Evolutionary conservation across 192 early-diverging fungal genomes (phyloP).

Genomic region (Kappamyces sp.): DNA sequence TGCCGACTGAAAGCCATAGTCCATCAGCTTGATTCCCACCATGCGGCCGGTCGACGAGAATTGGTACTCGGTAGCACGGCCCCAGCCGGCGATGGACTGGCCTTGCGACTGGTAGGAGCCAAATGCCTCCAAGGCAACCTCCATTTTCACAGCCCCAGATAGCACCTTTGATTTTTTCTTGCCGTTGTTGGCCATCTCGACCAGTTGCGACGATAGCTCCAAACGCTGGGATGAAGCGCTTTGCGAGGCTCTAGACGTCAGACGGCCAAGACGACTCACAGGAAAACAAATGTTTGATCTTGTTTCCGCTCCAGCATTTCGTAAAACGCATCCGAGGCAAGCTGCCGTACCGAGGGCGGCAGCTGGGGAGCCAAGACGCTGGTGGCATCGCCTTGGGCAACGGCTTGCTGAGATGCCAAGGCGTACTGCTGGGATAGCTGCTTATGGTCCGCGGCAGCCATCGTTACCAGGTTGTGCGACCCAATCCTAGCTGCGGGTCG

Average conservation of each 20-base stretch:
- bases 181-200: conserved; percentile 63
- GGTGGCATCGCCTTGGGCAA: conserved; percentile 12
- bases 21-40: conserved; percentile 69
- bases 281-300: conserved; percentile 87
- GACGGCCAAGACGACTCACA: conserved; percentile 49
- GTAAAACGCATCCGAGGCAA: conserved; percentile 64
- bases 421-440: background rate
- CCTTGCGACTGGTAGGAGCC: conserved; percentile 60
- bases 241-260: conserved; percentile 47
- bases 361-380: conserved; percentile 37
- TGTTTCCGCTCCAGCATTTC: conserved; percentile 86
- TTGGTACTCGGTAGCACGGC: conserved; percentile 84
- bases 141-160: conserved; percentile 63
- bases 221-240: conserved; percentile 60
- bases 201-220: conserved; percentile 66
- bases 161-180: conserved; percentile 73
- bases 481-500: conserved; percentile 10
- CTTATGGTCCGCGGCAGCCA: conserved; percentile 2
- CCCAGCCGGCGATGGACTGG: conserved; percentile 71
- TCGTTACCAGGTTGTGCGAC: conserved; percentile 6
- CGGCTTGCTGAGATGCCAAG: conserved; percentile 3
- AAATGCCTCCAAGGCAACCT: conserved; percentile 74
- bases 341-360: conserved; percentile 55
- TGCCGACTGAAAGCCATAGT: conserved; percentile 83
- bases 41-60: conserved; percentile 79